Base-by-base conservation (phyloP, 495 filamentous ascomycete species). In the Echria macrotheca region DNA sequence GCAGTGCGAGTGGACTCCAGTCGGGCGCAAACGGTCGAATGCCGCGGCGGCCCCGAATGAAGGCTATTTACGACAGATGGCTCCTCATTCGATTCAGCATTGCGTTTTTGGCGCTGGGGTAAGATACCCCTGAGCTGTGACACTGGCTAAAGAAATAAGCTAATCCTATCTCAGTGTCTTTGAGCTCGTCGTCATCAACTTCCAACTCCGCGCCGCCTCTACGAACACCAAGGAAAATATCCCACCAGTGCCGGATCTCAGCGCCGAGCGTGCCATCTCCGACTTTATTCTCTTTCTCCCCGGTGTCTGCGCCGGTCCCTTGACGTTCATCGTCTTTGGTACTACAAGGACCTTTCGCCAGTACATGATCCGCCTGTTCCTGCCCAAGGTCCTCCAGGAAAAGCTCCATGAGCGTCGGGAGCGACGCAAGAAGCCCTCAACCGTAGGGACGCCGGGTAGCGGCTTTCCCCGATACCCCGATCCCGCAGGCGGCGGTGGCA, bases 1-100 rank as follows among this genome's bases (percentile, higher is more conserved):
- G 23, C 19, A 38, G 10, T 17, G 44, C 17, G n/a, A 10, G 12
- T 19, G 37, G 28, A 5, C 49, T 31, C 56, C 37, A 41, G 48
- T 14, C 32, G 2, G 29, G 25, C 10, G 12, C 44, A 36, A 26
- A 17, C 23, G 14, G 22, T 12, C 23, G 11, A 19, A 42, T 7
- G 2, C 24, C 38, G 2, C 46, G 14, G 12, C 46, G 40, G 35
- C 21, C 26, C 22, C 24, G 15, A 11, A 40, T 15, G 14, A 51
- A 54, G 29, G 61, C 49, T 50, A 71, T 73, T n/a, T 77, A 77
- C 41, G 72, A 75, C 54, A 61, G 59, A 12, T 73, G 70, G 62
- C 59, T 75, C 9, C 57, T 75, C 6, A 53, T 70, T 2, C 65
- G 73, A 15, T 77, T 75, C 47, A 61, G 68, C 1, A 65, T 74